Evolutionary conservation across 805 yeast genomes (phyloP).

Genomic region (Starmerella bacillaris): DNA sequence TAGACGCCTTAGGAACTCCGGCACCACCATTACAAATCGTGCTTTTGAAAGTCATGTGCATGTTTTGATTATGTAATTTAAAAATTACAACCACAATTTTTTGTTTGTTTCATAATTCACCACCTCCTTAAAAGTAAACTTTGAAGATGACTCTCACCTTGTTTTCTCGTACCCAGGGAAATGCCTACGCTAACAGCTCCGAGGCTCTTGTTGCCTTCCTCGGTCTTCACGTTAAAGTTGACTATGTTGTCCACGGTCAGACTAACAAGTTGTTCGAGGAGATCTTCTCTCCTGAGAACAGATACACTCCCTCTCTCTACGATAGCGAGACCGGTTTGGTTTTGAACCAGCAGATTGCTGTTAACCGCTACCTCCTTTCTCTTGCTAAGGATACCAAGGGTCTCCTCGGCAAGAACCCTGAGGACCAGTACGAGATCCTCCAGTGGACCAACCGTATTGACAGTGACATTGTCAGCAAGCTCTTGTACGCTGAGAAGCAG

Average conservation of each 20-base stretch:
- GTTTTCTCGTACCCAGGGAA: slow-evolving; percentile 11
- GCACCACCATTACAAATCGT: too few relatives aligned
- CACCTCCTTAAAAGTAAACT: too few relatives aligned
- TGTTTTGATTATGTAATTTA: too few relatives aligned
- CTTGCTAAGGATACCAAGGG: slow-evolving; percentile 15
- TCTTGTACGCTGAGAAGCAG: slow-evolving; percentile 37
- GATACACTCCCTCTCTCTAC: slow-evolving; percentile 13
- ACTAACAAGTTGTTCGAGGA: slow-evolving; percentile 9
- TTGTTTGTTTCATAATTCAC: too few relatives aligned
- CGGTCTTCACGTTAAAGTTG: slow-evolving; percentile 12
- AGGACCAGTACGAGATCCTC: slow-evolving; percentile 27
- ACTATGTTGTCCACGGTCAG: slow-evolving; percentile 4
- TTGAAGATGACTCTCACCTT: slow-evolving; percentile 15
- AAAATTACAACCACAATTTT: too few relatives aligned
- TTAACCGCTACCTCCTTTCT: slow-evolving; percentile 14
- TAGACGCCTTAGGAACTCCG: too few relatives aligned
- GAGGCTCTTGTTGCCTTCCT: slow-evolving; percentile 14
- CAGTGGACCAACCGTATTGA: slow-evolving; percentile 66
- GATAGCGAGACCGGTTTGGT: slow-evolving; percentile 9
- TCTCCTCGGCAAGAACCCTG: slow-evolving; percentile 9
- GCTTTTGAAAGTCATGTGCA: too few relatives aligned
- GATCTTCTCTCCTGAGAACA: slow-evolving; percentile 11
- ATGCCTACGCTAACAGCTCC: slow-evolving; percentile 11
- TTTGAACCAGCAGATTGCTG: slow-evolving; percentile 15
- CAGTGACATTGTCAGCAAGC: slow-evolving; percentile 38